A percentile compares a stretch with the other conserved stretches of the same genome.
These are phyloP conservation scores for Pterothamnion heteromorphum DNA, from an alignment of 31 red algal genomes.

Conservation along the genomic window DNA sequence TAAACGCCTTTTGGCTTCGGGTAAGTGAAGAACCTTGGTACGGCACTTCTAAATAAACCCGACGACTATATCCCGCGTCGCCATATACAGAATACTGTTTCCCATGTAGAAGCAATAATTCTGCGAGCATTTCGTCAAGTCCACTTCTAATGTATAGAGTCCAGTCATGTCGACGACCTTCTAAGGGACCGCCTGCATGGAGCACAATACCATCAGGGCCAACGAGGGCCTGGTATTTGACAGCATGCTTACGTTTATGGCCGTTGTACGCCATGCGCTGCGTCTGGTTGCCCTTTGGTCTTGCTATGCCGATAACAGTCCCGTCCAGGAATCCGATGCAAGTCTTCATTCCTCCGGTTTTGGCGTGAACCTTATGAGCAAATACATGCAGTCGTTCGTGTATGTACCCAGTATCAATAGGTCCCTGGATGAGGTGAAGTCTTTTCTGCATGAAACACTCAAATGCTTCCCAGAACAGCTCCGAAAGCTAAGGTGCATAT, in stretches of 20 bases:
- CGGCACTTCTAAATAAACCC: neutral
- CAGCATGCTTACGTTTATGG: neutral
- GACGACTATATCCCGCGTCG: conserved; percentile 11
- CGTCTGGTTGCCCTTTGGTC: neutral
- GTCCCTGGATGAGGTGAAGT: too few species aligned
- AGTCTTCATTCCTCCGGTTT: conserved; percentile 26
- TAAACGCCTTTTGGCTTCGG: neutral
- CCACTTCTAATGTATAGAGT: neutral
- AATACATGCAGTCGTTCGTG: too few species aligned
- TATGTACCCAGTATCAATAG: too few species aligned
- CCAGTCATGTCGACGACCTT: conserved; percentile 34
- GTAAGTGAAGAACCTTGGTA: neutral
- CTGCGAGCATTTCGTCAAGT: conserved; percentile 17
- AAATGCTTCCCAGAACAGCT: conserved; percentile 18
- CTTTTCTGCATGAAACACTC: neutral
- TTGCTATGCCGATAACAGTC: neutral
- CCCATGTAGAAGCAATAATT: neutral
- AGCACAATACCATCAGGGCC: conserved; percentile 28
- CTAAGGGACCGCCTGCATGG: conserved; percentile 25
- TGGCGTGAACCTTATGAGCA: too few species aligned
- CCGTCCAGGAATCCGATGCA: conserved; percentile 41
- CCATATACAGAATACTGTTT: conserved; percentile 24
- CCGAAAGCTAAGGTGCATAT: neutral
- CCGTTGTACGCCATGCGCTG: conserved; percentile 42
- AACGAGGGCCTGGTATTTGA: conserved; percentile 31